Conservation (phyloP, 164 flowering plant genomes). For the Kingdonia uniflora region DNA sequence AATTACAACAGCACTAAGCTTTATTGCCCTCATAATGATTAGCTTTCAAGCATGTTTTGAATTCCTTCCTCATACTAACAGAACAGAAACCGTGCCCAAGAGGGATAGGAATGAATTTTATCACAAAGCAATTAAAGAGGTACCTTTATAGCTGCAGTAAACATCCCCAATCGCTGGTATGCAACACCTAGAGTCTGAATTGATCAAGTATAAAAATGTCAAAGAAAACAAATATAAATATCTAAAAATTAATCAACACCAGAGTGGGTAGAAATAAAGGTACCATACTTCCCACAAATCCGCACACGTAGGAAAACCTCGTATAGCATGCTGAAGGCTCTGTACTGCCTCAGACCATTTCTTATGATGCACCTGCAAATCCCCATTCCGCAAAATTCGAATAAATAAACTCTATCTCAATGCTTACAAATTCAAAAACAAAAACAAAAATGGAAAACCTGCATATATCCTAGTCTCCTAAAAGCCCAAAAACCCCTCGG, state of each 20-base stretch:
- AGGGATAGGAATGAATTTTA: not conserved
- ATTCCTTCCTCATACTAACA: too few relatives aligned
- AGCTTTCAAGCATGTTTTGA: too few relatives aligned
- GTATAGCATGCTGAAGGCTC: slow-evolving; percentile 86
- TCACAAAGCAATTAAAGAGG: too few relatives aligned
- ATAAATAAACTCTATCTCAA: too few relatives aligned
- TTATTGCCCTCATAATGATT: too few relatives aligned
- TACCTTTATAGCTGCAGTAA: slow-evolving; percentile 90
- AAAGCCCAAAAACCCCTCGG: slow-evolving; percentile 61
- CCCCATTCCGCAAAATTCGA: too few relatives aligned
- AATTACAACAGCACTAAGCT: too few relatives aligned
- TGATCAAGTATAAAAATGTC: not conserved
- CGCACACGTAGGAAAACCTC: slow-evolving; percentile 73
- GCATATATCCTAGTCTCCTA: slow-evolving; percentile 70
- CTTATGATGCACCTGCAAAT: slow-evolving; percentile 44
- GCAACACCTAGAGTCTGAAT: slow-evolving; percentile 83
- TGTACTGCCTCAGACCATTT: slow-evolving; percentile 88
- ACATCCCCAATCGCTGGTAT: slow-evolving; percentile 88
- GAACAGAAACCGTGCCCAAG: too few relatives aligned
- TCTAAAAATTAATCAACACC: not conserved
- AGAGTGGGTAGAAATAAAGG: not conserved
- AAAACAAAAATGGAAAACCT: slow-evolving; percentile 32
- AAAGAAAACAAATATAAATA: not conserved
- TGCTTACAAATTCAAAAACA: too few relatives aligned
- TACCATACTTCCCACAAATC: slow-evolving; percentile 82